These are phyloP conservation scores for Torulaspora indica DNA, from an alignment of 805 yeast species.

Conservation along the genomic window DNA sequence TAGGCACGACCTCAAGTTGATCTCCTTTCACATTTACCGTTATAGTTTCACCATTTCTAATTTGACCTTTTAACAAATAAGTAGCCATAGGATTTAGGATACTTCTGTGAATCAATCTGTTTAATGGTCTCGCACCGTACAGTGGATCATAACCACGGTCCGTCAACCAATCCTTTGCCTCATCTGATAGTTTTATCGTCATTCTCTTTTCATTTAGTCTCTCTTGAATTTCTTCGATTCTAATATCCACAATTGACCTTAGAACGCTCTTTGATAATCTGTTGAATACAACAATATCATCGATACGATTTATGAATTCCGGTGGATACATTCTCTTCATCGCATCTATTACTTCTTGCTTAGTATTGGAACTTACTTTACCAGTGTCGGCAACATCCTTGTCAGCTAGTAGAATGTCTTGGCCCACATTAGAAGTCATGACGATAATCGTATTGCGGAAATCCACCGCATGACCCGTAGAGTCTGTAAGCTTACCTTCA, in stretches of 20 bases:
- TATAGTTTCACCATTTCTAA: conserved; percentile 55
- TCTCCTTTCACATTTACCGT: conserved; percentile 45
- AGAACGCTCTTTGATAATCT: conserved; percentile 74
- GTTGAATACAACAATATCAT: conserved; percentile 90
- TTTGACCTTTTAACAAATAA: conserved; percentile 71
- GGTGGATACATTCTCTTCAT: conserved; percentile 82
- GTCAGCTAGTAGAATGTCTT: conserved; percentile 74
- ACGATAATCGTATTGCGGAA: conserved; percentile 92
- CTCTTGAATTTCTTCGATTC: conserved; percentile 75
- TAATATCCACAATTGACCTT: conserved; percentile 75
- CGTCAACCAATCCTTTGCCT: conserved; percentile 73
- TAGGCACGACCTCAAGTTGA: conserved; percentile 43
- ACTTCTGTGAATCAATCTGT: conserved; percentile 77
- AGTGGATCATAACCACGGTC: conserved; percentile 84
- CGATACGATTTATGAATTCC: conserved; percentile 90
- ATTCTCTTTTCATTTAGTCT: conserved; percentile 78
- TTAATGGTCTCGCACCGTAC: conserved; percentile 95
- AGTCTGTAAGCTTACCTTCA: conserved; percentile 91
- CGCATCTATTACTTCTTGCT: conserved; percentile 56
- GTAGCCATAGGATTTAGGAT: conserved; percentile 87
- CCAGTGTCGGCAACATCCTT: conserved; percentile 52
- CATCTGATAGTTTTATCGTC: conserved; percentile 48
- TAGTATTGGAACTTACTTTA: conserved; percentile 49
- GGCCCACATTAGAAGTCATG: conserved; percentile 96
- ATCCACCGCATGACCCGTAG: conserved; percentile 91